Evolutionary conservation across 257 asterid genomes (phyloP), one percentile per base, ranked within the genome.

Genomic region (Ligustrum vulgare): DNA sequence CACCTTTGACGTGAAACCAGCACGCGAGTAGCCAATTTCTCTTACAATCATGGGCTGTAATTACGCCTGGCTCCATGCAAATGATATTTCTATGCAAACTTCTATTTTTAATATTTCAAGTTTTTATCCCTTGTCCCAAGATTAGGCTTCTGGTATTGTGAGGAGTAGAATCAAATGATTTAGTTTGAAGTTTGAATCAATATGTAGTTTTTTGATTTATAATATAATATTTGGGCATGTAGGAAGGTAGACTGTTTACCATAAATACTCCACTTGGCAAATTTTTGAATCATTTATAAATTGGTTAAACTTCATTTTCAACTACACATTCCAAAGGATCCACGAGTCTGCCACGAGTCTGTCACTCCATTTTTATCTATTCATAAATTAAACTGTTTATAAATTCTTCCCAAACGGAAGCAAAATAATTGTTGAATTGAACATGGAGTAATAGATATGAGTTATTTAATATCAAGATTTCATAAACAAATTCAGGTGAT

Each of bases 1-100:
- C 86, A 90, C 88, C 88, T 88, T 90, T 69, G 96, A 88, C 80
- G 83, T 87, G 18, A 86, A 89, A 80, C 89, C 91, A 54, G 92
- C 85, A 20, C 87, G 91, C 74, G 88, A 89, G 81, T 91, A 86
- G 84, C 65, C 81, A 9, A 70, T 72, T 58, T 51, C 32, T 65
- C 43, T 45, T 56, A 66, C 28, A 41, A 11, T 25, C 8, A 58
- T 34, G 34, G 77, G 64, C 3, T 41, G 23, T 41, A 41, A 65
- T 63, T 47, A 69, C 74, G 75, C 11, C 39, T n/a, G 33, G 6
- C 18, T 70, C 22, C 28, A n/a, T 35, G 49, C 12, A 43, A 37
- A 68, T 72, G 63, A 37, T 73, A 54, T 60, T 66, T 82, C 34
- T n/a, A 49, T 75, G 80, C 76, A 71, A 39, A 75, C 51, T 76